Percentiles rank a stretch among this genome's conserved stretches.
phyloP scores from a whole-genome alignment of 306 rosid species.

The Vigna mungo region DNA sequence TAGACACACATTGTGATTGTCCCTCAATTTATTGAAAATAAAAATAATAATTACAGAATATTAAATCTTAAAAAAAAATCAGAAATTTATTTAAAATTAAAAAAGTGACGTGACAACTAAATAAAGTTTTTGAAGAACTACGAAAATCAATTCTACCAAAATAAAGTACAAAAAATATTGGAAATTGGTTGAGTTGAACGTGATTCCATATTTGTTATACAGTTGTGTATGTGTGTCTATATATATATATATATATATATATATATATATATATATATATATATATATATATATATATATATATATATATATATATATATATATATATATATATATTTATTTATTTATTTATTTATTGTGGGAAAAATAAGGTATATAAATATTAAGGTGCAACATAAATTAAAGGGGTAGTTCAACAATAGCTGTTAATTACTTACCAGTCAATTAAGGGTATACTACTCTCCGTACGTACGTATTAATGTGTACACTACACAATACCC shows the following conservation, averaged over 20 bases:
- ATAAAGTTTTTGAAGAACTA: neutral
- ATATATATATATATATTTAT: neutral
- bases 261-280: too few species aligned
- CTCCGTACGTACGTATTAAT: constrained; percentile 4
- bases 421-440: constrained; percentile 31
- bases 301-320: too few species aligned
- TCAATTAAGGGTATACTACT: neutral
- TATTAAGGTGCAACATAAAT: constrained; percentile 21
- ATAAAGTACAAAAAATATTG: neutral
- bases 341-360: too few species aligned
- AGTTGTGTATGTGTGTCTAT: neutral
- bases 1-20: neutral
- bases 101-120: too few species aligned
- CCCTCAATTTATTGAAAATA: too few species aligned
- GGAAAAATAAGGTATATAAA: neutral
- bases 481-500: neutral
- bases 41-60: too few species aligned
- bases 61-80: too few species aligned
- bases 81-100: neutral
- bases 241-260: too few species aligned
- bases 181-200: neutral
- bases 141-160: neutral
- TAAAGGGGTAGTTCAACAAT: constrained; percentile 34
- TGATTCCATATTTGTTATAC: neutral
- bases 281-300: too few species aligned